Base-by-base conservation (phyloP, 768 basidiomycete species). In the Suillus spraguei region DNA sequence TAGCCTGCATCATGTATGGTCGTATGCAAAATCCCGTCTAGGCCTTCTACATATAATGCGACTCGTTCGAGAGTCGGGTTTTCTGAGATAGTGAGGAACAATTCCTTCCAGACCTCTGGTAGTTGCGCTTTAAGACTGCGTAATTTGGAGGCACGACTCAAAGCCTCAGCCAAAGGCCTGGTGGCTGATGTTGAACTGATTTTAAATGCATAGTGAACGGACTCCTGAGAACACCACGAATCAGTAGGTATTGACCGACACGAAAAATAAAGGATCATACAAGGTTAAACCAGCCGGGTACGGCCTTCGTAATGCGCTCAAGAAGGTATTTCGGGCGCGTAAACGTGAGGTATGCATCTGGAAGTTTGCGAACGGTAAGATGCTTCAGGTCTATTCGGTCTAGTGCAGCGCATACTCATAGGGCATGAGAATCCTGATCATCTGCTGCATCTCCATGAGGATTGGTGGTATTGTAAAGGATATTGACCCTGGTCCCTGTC, bases 41-140 rank as follows among this genome's bases (percentile, higher is more conserved):
- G 61, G 20, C 53, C 59, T 60, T 78, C 71, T 20, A 66, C 59
- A 52, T 71, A 73, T 32, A 72, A 70, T 75, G 80, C 72, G 68
- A 88, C 80, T 50, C 80, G 78, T 66, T 83, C 77, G 58, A 88
- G 77, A 2, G 73, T 61, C 0, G 82, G 79, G 72, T 88, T 88
- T 8, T 69, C 60, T 46, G 83, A 77, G 44, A 88, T 76, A 47
- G 79, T 67, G 63, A 85, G 80, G 62, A 88, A 79, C 16, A 82
- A 68, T 52, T 80, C 76, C 72, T 84, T 86, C 88, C 87, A 89
- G 0, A 87, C 75, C 5, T 82, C 79, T 2, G 88, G 88, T 7
- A 87, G 75, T 52, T 82, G 79, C 0, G 87, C 84, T 62, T 79
- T n/a, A n/a, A n/a, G n/a, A n/a, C n/a, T n/a, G n/a, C n/a, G n/a